Percentiles rank a stretch among this genome's conserved stretches.
Conservation (phyloP, 257 asterid species). For the Handroanthus guayacan region DNA sequence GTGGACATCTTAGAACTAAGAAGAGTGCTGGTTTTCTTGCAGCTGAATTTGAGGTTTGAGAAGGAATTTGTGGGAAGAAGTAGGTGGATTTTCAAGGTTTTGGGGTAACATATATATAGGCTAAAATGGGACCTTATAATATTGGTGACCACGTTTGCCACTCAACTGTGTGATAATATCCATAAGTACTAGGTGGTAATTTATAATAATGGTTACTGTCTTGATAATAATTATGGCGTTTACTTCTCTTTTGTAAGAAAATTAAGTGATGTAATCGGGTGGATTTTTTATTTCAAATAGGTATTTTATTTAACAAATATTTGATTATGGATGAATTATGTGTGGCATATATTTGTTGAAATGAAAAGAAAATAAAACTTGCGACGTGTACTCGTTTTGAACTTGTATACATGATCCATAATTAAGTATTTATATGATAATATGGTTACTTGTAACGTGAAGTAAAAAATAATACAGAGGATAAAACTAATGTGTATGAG, state of each 20-base stretch:
- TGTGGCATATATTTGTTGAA: no score
- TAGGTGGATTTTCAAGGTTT: neutral
- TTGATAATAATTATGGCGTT: no score
- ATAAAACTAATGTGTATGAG: no score
- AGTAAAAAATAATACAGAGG: no score
- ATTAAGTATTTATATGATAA: no score
- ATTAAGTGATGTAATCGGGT: neutral
- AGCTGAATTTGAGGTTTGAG: neutral
- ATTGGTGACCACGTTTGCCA: neutral
- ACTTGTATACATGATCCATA: no score
- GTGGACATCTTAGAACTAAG: conserved; percentile 2
- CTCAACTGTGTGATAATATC: neutral
- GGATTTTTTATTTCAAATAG: no score
- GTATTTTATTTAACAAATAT: no score
- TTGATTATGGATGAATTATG: no score
- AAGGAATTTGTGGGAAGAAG: neutral
- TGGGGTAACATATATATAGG: neutral
- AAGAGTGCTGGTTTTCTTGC: neutral
- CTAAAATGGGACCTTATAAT: neutral
- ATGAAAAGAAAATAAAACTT: no score
- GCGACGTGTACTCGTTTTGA: no score
- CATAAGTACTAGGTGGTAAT: neutral
- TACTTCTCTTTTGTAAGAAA: neutral
- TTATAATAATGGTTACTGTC: neutral
- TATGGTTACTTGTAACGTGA: no score